Base-by-base conservation (phyloP, 2,329 filamentous ascomycete species). In the Epichloe typhina region DNA sequence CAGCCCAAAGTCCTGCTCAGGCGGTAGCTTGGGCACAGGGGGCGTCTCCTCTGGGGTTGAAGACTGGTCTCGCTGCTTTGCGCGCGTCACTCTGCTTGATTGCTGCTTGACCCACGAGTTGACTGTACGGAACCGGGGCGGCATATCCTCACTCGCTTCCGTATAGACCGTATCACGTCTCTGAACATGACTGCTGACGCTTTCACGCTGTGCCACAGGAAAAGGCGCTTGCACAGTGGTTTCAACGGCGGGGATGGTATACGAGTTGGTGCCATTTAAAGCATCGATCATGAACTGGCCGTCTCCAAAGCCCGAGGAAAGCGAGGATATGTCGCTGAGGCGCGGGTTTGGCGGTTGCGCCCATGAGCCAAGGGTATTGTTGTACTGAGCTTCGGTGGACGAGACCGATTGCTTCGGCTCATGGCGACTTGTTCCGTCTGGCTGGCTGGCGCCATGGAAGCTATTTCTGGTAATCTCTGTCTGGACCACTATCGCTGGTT, bases 71-170 rank as follows among this genome's bases (percentile, higher is more conserved):
- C 66, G 68, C 51, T 70, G 67, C 56, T 72, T 67, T 2, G 70
- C 72, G 26, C 73, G 69, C 57, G 72, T 72, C 33, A 80, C 62
- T 3, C 77, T 71, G 2, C 73, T 74, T 8, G 74, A 74, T 62
- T 84, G 81, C 59, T 84, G 79, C 56, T 74, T 74, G 2, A 85
- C 80, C 82, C 82, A 85, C 33, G 78, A 82, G 51, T 70, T 72
- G 51, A 84, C 70, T 6, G 70, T 74, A 37, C 77, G 72, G 61
- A 82, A 84, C 4, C 74, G 72, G 13, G 76, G 69, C 5, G 76
- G 72, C 43, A 65, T 62, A 53, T 82, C 77, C 36, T 80, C 72
- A 47, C 74, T 79, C 4, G 71, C 68, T 47, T 71, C 66, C 0
- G 77, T 79, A 56, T 73, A 77, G 2, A 75, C 63, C 0, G 76